Evolutionary conservation across 495 filamentous ascomycete genomes (phyloP).

Genomic region (Mycothermus thermophilus): DNA sequence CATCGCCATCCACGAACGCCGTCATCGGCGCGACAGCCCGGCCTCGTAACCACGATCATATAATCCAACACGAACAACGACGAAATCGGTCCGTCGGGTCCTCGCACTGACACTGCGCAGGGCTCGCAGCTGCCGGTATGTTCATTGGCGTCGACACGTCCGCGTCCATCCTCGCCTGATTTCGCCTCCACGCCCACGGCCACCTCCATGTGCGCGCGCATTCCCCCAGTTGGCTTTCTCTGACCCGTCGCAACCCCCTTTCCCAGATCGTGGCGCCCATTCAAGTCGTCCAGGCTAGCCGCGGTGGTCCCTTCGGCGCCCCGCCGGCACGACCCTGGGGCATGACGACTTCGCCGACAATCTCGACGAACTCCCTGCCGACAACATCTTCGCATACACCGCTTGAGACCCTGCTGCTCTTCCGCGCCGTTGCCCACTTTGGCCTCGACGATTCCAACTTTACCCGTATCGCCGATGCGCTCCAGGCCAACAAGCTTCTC

Average conservation of each 20-base stretch:
- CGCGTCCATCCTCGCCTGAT: too few species aligned
- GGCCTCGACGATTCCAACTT: constrained; percentile 55
- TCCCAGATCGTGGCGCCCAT: constrained; percentile 38
- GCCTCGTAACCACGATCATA: too few species aligned
- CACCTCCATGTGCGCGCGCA: too few species aligned
- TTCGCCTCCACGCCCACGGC: too few species aligned
- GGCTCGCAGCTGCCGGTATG: too few species aligned
- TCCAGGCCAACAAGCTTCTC: constrained; percentile 57
- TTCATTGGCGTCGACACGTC: too few species aligned
- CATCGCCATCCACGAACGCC: too few species aligned
- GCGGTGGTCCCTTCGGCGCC: constrained; percentile 40
- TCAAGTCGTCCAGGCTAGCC: constrained; percentile 33
- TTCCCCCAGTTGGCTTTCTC: too few species aligned
- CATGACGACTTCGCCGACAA: constrained; percentile 40
- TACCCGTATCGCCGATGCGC: constrained; percentile 52
- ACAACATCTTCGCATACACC: constrained; percentile 40
- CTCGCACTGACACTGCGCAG: too few species aligned
- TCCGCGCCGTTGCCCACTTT: constrained; percentile 62
- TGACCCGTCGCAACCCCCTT: background rate
- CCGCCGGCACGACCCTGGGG: constrained; percentile 41
- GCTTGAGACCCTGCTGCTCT: constrained; percentile 79
- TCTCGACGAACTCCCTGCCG: constrained; percentile 35
- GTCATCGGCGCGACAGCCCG: too few species aligned
- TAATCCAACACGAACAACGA: too few species aligned
- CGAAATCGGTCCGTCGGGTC: too few species aligned